phyloP scores from a whole-genome alignment of 75 land plant species.

The Selaginella moellendorffii region DNA sequence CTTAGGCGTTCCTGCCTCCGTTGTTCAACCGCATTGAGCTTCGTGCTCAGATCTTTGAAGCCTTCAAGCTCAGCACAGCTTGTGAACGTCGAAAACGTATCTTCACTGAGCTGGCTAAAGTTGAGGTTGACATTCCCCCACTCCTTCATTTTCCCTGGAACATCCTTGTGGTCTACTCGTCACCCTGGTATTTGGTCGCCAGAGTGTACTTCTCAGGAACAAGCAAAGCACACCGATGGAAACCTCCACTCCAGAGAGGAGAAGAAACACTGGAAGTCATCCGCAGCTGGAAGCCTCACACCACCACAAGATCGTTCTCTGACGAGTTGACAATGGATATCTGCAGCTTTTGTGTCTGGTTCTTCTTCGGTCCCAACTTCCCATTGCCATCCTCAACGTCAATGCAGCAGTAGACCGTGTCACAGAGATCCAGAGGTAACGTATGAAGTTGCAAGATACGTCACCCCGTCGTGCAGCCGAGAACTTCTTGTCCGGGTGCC shows the following conservation, averaged over 20 bases:
- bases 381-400: not conserved
- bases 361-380: not conserved
- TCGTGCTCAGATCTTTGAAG: too few species aligned
- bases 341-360: not conserved
- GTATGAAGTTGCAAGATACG: too few species aligned
- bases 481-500: too few species aligned
- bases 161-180: not conserved
- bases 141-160: too few species aligned
- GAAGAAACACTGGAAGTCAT: not conserved
- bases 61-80: too few species aligned
- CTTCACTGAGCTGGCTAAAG: too few species aligned
- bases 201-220: not conserved
- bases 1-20: too few species aligned
- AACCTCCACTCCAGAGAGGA: not conserved
- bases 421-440: not conserved
- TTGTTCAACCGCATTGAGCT: too few species aligned
- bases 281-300: not conserved
- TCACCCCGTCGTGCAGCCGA: too few species aligned
- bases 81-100: too few species aligned
- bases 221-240: not conserved
- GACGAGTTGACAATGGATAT: not conserved
- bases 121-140: too few species aligned
- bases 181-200: not conserved
- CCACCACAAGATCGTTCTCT: not conserved
- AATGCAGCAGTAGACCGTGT: not conserved